Conservation (phyloP, 305 asterid species). For the Fraxinus sp. region DNA sequence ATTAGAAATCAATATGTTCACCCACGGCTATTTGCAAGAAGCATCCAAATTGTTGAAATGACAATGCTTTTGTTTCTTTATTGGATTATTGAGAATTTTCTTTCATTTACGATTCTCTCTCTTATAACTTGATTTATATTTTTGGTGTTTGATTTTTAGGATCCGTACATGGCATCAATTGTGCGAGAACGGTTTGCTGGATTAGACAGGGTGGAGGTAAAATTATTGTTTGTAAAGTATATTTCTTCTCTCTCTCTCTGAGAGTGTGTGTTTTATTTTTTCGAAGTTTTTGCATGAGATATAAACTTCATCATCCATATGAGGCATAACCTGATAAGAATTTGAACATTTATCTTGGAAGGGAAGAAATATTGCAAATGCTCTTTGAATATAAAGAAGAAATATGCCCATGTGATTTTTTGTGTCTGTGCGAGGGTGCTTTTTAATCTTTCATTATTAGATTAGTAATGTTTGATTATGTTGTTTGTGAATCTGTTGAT, state of each 20-base stretch:
- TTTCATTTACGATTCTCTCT: slow-evolving; percentile 19
- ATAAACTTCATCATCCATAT: not conserved
- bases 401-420: no score
- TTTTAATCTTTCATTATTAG: not conserved
- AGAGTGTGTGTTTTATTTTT: not conserved
- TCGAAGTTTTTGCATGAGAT: not conserved
- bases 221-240: not conserved
- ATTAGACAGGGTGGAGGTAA: slow-evolving; percentile 56
- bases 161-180: slow-evolving; percentile 83
- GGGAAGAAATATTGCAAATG: not conserved
- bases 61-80: slow-evolving; percentile 8
- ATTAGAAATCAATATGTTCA: not conserved
- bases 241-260: not conserved
- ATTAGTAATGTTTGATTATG: not conserved
- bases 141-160: slow-evolving; percentile 42
- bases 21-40: not conserved
- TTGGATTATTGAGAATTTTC: not conserved
- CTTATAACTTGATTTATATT: not conserved
- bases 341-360: not conserved
- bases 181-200: slow-evolving; percentile 74
- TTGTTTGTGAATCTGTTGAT: not conserved
- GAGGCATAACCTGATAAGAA: not conserved
- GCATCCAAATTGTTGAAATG: slow-evolving; percentile 6
- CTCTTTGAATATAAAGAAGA: not conserved
- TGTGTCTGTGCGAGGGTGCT: not conserved